Evolutionary conservation across 352 stramenopile genomes (phyloP), one percentile per base, ranked within the genome.

Genomic region (Phytophthora cryptogea): DNA sequence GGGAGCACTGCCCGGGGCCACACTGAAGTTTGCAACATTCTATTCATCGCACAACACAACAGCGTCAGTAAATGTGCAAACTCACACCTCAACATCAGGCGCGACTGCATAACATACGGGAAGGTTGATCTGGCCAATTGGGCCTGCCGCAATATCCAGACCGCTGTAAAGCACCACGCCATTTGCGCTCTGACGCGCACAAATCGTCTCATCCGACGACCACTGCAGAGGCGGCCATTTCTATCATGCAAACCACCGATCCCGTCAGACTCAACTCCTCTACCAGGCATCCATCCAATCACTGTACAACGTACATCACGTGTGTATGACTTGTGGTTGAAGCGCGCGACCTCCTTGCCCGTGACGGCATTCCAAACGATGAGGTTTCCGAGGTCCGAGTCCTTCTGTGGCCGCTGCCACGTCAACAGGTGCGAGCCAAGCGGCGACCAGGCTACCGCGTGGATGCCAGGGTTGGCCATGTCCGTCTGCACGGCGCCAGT

Each of bases 191-290:
- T 90, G 80, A 36, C 86, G 86, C 2, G 70, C 86, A 39, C 86
- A 92, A 41, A 95, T 94, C 10, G 74, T 81, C 69, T 97, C 91
- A 51, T 97, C 88, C 28, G 78, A 83, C 32, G 81, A 96, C 91
- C 91, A 97, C 60, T 97, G 84, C 16, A 97, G 68, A 48, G 84
- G 90, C 14, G 91, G 91, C 91, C 91, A 97, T 62, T 86, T 83
- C 86, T 95, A 47, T 31, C 35, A 26, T 10, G 60, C 10, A 59
- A 43, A 59, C 10, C 20, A 44, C 23, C 0, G 13, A 54, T 8
- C 28, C 9, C 13, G 30, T 64, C 47, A 70, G 56, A 28, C 10
- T 31, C 16, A 20, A 41, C 11, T 9, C 23, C 11, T n/a, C 4
- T 7, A 28, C 13, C 32, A 50, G 14, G 4, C 7, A 37, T 23